Evolutionary conservation across 768 basidiomycete species (phyloP), one percentile per base, ranked within the genome.

Genomic region (Macrocybe gigantea): DNA sequence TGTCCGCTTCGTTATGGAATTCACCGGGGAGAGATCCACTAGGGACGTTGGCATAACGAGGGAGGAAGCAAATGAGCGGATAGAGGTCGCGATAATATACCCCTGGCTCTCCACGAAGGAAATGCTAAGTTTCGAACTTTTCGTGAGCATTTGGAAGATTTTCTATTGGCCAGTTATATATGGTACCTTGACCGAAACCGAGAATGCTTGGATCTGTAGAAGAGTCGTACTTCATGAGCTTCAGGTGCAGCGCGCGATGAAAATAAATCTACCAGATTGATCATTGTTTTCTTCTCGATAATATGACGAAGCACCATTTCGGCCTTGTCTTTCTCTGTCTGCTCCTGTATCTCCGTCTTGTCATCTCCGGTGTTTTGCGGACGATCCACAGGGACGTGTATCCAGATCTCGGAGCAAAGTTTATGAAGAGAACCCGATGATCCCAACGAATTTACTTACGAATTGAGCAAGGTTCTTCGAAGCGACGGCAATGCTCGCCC

Each of bases 31-130:
- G 15, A 29, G 46, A 47, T 13, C 51, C 51, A 4, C 42, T 45
- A 29, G 52, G 34, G 40, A 54, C 51, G 51, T 65, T 68, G 12
- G 74, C 73, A 55, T 80, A 79, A 22, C 78, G 77, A 5, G 85
- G 85, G 1, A 87, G 73, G 65, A 81, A 80, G 55, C 74, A 79
- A 45, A 88, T 71, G 39, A 88, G 69, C 7, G 80, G 79, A 57
- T 83, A 90, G 15, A 88, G 72, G 56, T 88, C 85, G 37, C 83
- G 72, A 57, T 85, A 88, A 65, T 80, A 90, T 5, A 83, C 73
- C 1, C 87, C 85, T 9, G 71, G 63, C 59, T 88, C 87, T 6
- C 75, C 79, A 35, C 86, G 79, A 9, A 89, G 76, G 60, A 78
- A 73, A 49, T 85, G 82, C 79, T 82, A 52, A 13, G 32, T 13